These are phyloP conservation scores for Rhodotorula sp. DNA, from an alignment of 1,284 basidiomycete species.

Conservation along the genomic window DNA sequence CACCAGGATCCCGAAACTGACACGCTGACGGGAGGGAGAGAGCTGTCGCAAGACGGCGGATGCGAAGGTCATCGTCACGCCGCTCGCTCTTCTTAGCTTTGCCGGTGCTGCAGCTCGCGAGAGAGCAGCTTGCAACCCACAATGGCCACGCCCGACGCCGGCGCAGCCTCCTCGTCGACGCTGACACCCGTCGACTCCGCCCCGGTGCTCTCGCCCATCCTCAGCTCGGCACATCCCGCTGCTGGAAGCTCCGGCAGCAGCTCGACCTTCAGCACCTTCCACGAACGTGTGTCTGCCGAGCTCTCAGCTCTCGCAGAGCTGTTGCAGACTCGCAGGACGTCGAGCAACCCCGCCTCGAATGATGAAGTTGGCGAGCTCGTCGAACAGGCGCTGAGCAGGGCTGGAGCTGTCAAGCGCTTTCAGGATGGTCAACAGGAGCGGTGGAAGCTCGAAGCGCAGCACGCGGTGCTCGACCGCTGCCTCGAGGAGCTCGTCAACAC, in stretches of 20 bases:
- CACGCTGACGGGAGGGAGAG: no score
- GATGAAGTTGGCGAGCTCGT: not conserved
- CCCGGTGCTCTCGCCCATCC: not conserved
- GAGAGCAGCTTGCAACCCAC: no score
- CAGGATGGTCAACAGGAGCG: not conserved
- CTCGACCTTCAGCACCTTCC: conserved; percentile 2
- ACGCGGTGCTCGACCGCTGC: conserved; percentile 18
- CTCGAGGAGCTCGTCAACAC: conserved; percentile 35
- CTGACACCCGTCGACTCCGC: not conserved
- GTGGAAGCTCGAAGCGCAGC: conserved; percentile 22
- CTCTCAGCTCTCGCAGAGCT: not conserved
- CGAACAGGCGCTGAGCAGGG: not conserved
- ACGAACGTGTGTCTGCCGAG: not conserved
- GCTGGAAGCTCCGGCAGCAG: not conserved
- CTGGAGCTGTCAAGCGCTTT: not conserved
- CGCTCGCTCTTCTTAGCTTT: no score
- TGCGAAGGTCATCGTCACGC: no score
- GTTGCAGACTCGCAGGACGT: not conserved
- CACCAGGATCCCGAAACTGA: no score
- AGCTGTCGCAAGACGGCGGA: no score
- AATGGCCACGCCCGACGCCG: not conserved
- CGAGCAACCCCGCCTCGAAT: not conserved
- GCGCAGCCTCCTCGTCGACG: not conserved
- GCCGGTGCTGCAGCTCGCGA: no score
- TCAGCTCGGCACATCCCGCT: not conserved